phyloP scores from a whole-genome alignment of 441 rosid species.

The Gossypium trilobum region DNA sequence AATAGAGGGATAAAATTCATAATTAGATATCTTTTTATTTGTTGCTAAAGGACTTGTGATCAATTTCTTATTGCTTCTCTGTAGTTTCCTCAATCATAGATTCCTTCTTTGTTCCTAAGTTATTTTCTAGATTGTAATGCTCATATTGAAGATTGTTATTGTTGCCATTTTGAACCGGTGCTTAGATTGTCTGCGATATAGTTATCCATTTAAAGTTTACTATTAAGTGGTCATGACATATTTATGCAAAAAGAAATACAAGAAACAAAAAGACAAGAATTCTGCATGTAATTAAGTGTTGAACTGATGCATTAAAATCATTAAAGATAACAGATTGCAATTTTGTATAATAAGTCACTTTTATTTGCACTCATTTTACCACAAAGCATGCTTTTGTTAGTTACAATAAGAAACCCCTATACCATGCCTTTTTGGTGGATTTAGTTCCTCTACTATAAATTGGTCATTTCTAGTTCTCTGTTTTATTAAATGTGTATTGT shows the following conservation, averaged over 20 bases:
- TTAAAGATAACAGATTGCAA: background rate
- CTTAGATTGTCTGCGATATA: background rate
- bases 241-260: background rate
- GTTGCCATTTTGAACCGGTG: background rate
- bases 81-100: background rate
- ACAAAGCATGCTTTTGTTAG: background rate
- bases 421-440: no score
- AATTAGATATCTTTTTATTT: no score
- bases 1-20: no score
- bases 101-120: background rate
- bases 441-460: no score
- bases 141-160: background rate
- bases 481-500: no score
- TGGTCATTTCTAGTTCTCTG: no score
- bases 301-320: background rate
- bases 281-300: background rate
- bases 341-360: background rate
- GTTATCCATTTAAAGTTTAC: background rate
- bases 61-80: background rate
- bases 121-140: background rate
- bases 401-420: background rate
- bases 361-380: background rate
- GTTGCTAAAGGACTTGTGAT: background rate
- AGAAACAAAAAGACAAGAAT: background rate
- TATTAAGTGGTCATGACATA: background rate